Conservation (phyloP, 1,284 basidiomycete genomes). For the Stereum hirsutum region DNA sequence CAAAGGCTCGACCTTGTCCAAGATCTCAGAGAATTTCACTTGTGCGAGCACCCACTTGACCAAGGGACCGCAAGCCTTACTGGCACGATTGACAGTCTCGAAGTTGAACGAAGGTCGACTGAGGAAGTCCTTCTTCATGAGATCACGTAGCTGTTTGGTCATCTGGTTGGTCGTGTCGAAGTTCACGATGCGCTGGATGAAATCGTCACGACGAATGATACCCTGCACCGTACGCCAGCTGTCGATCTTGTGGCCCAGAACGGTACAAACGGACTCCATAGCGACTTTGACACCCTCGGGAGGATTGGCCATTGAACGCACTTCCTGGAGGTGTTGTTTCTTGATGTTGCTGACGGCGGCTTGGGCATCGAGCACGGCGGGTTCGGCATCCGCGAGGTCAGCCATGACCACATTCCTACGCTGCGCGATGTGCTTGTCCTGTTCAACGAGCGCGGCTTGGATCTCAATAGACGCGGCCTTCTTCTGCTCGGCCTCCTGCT, state of each 20-base stretch:
- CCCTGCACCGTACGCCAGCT: conserved; percentile 96
- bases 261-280: conserved; percentile 98
- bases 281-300: conserved; percentile 96
- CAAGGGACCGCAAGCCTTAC: conserved; percentile 95
- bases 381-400: conserved; percentile 96
- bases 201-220: conserved; percentile 96
- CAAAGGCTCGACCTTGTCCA: conserved; percentile 96
- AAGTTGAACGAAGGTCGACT: conserved; percentile 91
- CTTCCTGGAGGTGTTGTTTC: conserved; percentile 94
- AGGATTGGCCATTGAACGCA: conserved; percentile 97
- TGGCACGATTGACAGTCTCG: conserved; percentile 92
- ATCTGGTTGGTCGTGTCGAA: conserved; percentile 92
- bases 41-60: conserved; percentile 99
- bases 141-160: conserved; percentile 84
- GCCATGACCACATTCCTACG: conserved; percentile 86
- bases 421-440: conserved; percentile 86
- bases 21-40: conserved; percentile 94
- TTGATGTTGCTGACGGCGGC: conserved; percentile 97
- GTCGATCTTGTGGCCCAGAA: conserved; percentile 96
- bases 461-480: conserved; percentile 95
- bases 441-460: conserved; percentile 86
- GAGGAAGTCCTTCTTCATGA: conserved; percentile 93
- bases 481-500: conserved; percentile 98
- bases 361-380: conserved; percentile 93
- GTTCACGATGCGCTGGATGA: conserved; percentile 94